Base-by-base conservation (phyloP, 164 flowering plant genomes). In the Santalum album region DNA sequence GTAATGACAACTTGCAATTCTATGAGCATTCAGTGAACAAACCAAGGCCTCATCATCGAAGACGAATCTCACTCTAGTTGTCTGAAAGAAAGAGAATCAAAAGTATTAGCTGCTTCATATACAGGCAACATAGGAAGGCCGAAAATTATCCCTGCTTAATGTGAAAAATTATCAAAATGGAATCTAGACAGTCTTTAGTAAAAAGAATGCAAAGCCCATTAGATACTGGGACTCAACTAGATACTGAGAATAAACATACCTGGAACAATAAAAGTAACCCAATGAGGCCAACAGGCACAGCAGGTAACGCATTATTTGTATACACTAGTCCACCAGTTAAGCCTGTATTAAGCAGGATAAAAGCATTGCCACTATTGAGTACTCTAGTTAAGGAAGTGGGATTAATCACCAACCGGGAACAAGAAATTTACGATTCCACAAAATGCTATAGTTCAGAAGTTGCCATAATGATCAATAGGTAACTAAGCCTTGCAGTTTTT, bases 1-100 rank as follows among this genome's bases (percentile, higher is more conserved):
- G 16, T 29, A 39, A n/a, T n/a, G n/a, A n/a, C n/a, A n/a, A n/a
- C n/a, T n/a, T 47, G 32, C 16, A 40, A 18, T 48, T 23, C 14
- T 38, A 15, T 24, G 56, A 38, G 55, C 36, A 11, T 26, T 36
- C 29, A 74, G 63, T 6, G 50, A 51, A 74, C 95, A 50, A 49
- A 91, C 98, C 98, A 91, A 77, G 49, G 98, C 88, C 57, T 91
- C 88, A 0, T 73, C 66, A 50, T 84, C 95, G 59, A 91, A 91
- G 53, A 91, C 98, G 60, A 91, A 86, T 69, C 82, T 79, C 67
- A 87, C 98, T 63, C 96, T 71, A 12, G 87, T 91, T 38, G 98
- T 71, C 95, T 91, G 89, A 27, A 65, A 68, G 27, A 57, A 72
- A 23, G 24, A 67, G 16, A 14, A 38, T 3, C 14, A 11, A 38